Evolutionary conservation across 2,329 filamentous ascomycete genomes (phyloP), one percentile per base, ranked within the genome.

Genomic region (Chaetomium globosum): DNA sequence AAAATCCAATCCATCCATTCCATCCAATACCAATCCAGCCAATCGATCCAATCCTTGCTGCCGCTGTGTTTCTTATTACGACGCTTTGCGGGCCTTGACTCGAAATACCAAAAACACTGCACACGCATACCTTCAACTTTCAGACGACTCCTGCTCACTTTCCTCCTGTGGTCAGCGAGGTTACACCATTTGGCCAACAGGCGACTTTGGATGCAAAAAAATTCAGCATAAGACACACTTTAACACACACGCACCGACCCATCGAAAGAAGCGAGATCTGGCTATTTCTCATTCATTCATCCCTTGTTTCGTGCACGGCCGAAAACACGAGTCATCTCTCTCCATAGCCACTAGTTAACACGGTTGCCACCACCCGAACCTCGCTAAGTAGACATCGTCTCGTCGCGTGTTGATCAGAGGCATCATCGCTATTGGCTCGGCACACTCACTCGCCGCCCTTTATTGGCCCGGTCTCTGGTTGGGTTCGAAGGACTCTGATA

Each of bases 31-130:
- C 39, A 43, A 48, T 48, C 46, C n/a, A 21, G 21, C 21, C 46
- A 21, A 23, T 48, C 46, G 19, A 12, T 23, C n/a, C 46, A 39
- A 51, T 54, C 49, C 49, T 21, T 39, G 52, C 53, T 21, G 43
- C 30, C 12, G 39, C 39, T 52, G 53, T 57, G 39, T 51, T 63
- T 48, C 60, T 63, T 23, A 31, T 63, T 43, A 63, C 60, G 30
- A 52, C 53, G 52, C 36, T 49, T 31, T n/a, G 21, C 39, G 39
- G 52, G 39, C 59, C 3, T 54, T 36, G 49, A 48, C 39, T 43
- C 39, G 39, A 43, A 43, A 43, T 36, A 28, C 33, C 23, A 4
- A 19, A 46, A 19, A 46, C 51, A 55, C 31, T 21, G 31, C 26
- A 26, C 26, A 54, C 59, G 36, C 33, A 28, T 21, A 48, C 43